Evolutionary conservation across 331 rosid genomes (phyloP).

Genomic region (Rosa hybrid): DNA sequence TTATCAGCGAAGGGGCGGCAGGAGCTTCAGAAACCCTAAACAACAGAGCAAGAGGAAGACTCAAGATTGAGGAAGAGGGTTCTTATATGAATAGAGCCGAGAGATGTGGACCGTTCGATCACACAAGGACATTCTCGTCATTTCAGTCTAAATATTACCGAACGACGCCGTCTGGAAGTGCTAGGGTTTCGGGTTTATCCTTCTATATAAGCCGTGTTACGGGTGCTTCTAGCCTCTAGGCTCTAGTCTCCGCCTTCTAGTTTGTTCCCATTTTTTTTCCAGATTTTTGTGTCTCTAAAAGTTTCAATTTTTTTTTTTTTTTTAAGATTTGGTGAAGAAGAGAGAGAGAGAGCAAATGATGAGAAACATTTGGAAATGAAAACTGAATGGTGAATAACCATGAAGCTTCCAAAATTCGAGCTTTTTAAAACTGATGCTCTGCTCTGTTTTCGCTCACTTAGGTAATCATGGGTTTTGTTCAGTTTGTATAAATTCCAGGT

Average conservation of each 20-base stretch:
- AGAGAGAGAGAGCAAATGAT: conserved; percentile 12
- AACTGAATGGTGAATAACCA: conserved; percentile 20
- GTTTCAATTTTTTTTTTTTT: neutral
- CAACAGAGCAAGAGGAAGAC: conserved; percentile 1
- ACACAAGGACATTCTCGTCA: neutral
- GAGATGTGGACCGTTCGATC: conserved; percentile 4
- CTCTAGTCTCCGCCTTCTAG: neutral
- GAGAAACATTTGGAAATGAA: neutral
- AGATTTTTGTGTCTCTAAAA: neutral
- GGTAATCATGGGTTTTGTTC: neutral
- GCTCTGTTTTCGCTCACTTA: neutral
- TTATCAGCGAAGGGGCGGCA: neutral
- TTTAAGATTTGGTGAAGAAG: neutral
- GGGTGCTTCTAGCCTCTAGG: too few relatives aligned
- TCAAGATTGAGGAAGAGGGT: neutral
- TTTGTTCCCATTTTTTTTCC: neutral
- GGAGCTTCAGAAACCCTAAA: neutral
- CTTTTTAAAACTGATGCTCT: conserved; percentile 27
- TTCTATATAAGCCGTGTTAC: neutral
- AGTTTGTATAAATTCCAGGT: neutral
- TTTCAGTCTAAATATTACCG: neutral
- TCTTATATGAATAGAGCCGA: neutral
- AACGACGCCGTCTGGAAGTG: neutral
- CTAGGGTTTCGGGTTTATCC: neutral
- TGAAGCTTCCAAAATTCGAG: conserved; percentile 29